Evolutionary conservation across 805 yeast species (phyloP).

Genomic region (Naumovozyma castellii): DNA sequence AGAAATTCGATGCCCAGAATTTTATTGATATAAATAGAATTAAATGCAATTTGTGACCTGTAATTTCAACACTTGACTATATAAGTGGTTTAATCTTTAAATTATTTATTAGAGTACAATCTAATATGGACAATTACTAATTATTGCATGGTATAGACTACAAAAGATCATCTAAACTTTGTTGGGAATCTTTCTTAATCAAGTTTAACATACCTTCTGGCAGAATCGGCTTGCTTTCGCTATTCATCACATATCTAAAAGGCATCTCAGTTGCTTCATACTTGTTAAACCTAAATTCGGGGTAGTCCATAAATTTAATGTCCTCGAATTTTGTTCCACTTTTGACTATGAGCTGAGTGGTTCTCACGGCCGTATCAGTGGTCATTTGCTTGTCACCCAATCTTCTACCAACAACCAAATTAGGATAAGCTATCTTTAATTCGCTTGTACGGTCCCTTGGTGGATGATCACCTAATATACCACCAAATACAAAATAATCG

Average conservation of each 20-base stretch:
- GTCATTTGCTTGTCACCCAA: slow-evolving; percentile 90
- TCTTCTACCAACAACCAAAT: slow-evolving; percentile 65
- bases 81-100: no score
- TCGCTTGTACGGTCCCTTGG: slow-evolving; percentile 88
- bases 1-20: slow-evolving; percentile 44
- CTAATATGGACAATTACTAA: no score
- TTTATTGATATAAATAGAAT: slow-evolving; percentile 2
- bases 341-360: slow-evolving; percentile 72
- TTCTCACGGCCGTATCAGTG: slow-evolving; percentile 93
- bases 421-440: slow-evolving; percentile 64
- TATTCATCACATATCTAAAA: slow-evolving; percentile 72
- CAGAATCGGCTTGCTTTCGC: slow-evolving; percentile 56
- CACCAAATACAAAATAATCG: slow-evolving; percentile 92
- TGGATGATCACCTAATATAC: slow-evolving; percentile 91
- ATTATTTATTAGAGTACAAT: no score
- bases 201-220: slow-evolving; percentile 88
- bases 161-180: slow-evolving; percentile 60
- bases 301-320: slow-evolving; percentile 82
- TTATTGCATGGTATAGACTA: slow-evolving; percentile 1
- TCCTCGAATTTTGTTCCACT: slow-evolving; percentile 51
- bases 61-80: no score
- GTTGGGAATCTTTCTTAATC: slow-evolving; percentile 78
- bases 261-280: slow-evolving; percentile 98
- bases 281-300: slow-evolving; percentile 80
- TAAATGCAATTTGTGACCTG: no score